Percentiles rank a stretch among this genome's conserved stretches.
phyloP scores from a whole-genome alignment of 306 rosid genomes.

The Calophaca sinica region DNA sequence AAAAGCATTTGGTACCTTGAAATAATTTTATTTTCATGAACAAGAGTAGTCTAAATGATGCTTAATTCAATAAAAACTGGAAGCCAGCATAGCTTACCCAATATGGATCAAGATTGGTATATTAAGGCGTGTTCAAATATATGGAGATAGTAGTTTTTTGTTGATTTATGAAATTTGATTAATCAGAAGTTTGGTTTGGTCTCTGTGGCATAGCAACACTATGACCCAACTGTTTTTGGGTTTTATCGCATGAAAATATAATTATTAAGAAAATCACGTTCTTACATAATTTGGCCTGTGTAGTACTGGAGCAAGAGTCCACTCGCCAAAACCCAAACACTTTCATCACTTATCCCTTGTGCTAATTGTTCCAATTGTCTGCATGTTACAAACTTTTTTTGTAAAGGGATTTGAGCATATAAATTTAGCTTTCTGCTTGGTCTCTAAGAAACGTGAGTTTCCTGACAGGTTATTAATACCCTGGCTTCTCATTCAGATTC shows the following conservation, averaged over 20 bases:
- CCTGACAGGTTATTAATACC: constrained; percentile 76
- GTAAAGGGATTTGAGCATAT: constrained; percentile 11
- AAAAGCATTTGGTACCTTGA: constrained; percentile 4
- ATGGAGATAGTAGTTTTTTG: background rate
- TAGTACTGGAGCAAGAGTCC: background rate
- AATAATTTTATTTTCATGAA: constrained; percentile 7
- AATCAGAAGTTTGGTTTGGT: constrained; percentile 10
- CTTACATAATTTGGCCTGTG: constrained; percentile 10
- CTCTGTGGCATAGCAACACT: constrained; percentile 5
- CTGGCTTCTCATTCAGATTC: constrained; percentile 75
- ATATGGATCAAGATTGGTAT: constrained; percentile 35
- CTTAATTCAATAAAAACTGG: constrained; percentile 11
- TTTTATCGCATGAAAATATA: background rate
- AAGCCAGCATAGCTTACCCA: constrained; percentile 12
- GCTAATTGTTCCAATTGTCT: constrained; percentile 33
- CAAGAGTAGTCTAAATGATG: constrained; percentile 12
- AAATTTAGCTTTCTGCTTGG: constrained; percentile 20
- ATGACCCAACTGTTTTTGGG: background rate
- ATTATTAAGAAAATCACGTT: background rate
- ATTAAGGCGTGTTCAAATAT: constrained; percentile 17
- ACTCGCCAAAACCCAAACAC: background rate
- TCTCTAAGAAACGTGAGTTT: constrained; percentile 37
- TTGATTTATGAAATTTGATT: constrained; percentile 22
- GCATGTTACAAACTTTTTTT: constrained; percentile 17
- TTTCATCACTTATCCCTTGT: constrained; percentile 18